Percentiles rank a stretch among this genome's conserved stretches.
Conservation (phyloP, 805 yeast species). For the Candida endomychidarum region DNA sequence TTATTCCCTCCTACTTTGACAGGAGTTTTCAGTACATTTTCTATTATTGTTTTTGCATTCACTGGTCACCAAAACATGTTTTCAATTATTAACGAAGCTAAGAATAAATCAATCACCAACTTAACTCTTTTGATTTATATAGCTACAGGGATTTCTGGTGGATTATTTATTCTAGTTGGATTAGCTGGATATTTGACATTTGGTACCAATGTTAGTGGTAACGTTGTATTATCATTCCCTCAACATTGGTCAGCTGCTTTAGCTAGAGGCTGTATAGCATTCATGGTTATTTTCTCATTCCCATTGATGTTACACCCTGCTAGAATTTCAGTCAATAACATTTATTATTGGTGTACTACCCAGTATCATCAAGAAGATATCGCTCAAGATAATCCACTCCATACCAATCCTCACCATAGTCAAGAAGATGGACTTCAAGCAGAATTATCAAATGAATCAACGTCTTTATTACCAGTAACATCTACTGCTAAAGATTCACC, state of each 20-base stretch:
- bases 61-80: constrained; percentile 97
- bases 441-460: constrained; percentile 1
- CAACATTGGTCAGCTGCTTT: constrained; percentile 46
- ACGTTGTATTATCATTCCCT: constrained; percentile 67
- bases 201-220: constrained; percentile 65
- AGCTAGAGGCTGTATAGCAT: constrained; percentile 62
- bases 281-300: constrained; percentile 72
- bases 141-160: constrained; percentile 61
- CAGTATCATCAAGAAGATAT: constrained; percentile 1
- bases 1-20: constrained; percentile 41
- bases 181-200: constrained; percentile 80
- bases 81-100: constrained; percentile 79
- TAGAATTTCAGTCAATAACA: constrained; percentile 67
- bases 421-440: neutral
- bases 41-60: constrained; percentile 91
- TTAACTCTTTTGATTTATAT: constrained; percentile 42
- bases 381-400: constrained; percentile 1
- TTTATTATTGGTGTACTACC: constrained; percentile 54
- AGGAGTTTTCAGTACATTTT: constrained; percentile 66
- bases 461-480: constrained; percentile 8
- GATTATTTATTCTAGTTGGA: constrained; percentile 71
- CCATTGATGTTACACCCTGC: constrained; percentile 84
- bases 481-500: constrained; percentile 40
- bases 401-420: neutral
- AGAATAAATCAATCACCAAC: constrained; percentile 45